phyloP scores from a whole-genome alignment of 2,329 filamentous ascomycete genomes.

The Pestalotiopsis sp. region DNA sequence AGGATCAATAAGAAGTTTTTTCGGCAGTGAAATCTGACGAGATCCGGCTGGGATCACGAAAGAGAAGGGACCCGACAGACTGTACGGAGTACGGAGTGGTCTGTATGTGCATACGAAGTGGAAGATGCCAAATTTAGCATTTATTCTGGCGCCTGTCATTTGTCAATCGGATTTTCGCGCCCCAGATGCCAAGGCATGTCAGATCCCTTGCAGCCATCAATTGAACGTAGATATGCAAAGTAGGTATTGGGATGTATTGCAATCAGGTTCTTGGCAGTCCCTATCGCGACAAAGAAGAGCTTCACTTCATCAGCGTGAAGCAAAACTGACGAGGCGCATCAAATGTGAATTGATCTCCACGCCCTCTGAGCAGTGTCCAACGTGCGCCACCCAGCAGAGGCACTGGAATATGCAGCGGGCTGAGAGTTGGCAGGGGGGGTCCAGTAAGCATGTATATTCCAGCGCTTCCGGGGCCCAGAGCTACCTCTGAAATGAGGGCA shows the following conservation, averaged over 20 bases:
- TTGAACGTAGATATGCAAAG: not conserved
- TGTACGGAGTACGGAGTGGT: not conserved
- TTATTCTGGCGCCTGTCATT: not conserved
- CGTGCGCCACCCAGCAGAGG: not conserved
- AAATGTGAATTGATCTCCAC: not conserved
- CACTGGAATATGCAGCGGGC: not conserved
- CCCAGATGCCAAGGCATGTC: not conserved
- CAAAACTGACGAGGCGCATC: not conserved
- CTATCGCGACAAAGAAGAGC: not conserved
- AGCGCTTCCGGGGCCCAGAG: not conserved
- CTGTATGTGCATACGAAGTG: not conserved
- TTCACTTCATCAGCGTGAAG: not conserved
- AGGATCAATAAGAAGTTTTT: too few species aligned
- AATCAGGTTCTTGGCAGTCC: not conserved
- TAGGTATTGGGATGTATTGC: not conserved
- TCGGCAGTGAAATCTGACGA: not conserved
- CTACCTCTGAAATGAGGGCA: not conserved
- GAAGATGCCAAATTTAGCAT: not conserved
- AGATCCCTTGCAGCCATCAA: not conserved
- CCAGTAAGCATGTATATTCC: not conserved
- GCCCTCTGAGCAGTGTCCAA: not conserved
- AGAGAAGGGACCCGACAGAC: not conserved
- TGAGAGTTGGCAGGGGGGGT: not conserved
- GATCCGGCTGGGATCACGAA: not conserved
- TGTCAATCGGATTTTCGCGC: not conserved